Conservation (phyloP, 331 rosid genomes). For the Rosa hybrid region DNA sequence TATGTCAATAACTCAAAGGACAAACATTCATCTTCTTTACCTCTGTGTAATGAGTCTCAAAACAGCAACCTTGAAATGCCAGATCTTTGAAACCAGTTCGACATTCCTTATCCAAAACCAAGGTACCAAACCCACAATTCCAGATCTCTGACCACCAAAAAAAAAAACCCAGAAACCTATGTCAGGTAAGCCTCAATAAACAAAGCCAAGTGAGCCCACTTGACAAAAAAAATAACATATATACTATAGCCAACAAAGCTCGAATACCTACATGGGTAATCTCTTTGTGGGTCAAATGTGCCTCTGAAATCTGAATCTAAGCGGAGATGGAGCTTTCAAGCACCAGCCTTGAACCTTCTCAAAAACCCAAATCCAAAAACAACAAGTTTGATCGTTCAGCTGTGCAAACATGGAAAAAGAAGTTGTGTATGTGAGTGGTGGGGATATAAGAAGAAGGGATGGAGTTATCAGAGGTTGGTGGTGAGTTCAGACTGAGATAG, state of each 20-base stretch:
- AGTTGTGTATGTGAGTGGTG: constrained; percentile 23
- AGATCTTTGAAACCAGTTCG: constrained; percentile 58
- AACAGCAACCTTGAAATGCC: constrained; percentile 43
- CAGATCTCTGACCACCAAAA: constrained; percentile 34
- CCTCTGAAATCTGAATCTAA: constrained; percentile 38
- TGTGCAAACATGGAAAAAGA: constrained; percentile 27
- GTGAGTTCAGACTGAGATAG: constrained; percentile 35
- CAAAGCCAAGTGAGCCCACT: constrained; percentile 20
- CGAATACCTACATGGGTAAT: constrained; percentile 18
- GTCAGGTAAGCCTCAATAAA: constrained; percentile 3
- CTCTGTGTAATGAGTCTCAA: constrained; percentile 26
- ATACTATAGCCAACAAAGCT: background rate
- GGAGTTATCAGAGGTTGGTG: constrained; percentile 83
- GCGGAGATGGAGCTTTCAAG: constrained; percentile 68
- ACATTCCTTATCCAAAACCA: constrained; percentile 33
- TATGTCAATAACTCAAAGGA: background rate
- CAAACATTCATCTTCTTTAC: constrained; percentile 14
- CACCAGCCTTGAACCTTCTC: constrained; percentile 35
- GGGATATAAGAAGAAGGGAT: constrained; percentile 47
- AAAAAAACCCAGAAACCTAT: constrained; percentile 12
- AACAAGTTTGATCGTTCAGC: constrained; percentile 23
- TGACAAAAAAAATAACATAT: constrained; percentile 20
- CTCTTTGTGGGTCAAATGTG: constrained; percentile 33
- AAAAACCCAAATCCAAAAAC: constrained; percentile 31
- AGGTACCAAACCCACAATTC: constrained; percentile 17